Evolutionary conservation across 2,329 filamentous ascomycete species (phyloP).

Genomic region (Penicillium decumbens): DNA sequence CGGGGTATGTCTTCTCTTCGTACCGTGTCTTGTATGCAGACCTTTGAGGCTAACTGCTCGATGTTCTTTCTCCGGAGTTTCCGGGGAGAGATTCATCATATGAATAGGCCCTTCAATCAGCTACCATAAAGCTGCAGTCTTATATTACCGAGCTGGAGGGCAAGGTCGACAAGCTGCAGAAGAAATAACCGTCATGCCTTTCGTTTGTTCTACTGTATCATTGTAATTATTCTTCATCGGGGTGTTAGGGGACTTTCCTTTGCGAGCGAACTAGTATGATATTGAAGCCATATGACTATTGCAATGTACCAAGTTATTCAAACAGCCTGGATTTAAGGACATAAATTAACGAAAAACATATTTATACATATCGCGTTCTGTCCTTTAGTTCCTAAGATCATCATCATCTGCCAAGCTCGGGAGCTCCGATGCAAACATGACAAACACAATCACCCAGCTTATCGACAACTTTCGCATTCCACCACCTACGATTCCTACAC

Average conservation of each 20-base stretch:
- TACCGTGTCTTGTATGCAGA: no score
- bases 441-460: constrained; percentile 15
- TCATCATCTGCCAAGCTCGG: not conserved
- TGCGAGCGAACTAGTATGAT: not conserved
- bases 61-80: constrained; percentile 1
- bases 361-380: not conserved
- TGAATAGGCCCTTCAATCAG: constrained; percentile 72
- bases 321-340: not conserved
- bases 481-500: not conserved
- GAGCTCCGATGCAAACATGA: constrained; percentile 14
- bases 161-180: constrained; percentile 65
- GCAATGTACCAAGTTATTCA: not conserved
- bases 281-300: not conserved
- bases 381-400: not conserved
- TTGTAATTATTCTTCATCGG: constrained; percentile 11
- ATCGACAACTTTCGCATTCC: constrained; percentile 7
- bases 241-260: not conserved
- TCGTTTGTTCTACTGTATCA: not conserved
- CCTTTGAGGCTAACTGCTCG: not conserved
- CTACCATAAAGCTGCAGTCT: constrained; percentile 77
- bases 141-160: constrained; percentile 80
- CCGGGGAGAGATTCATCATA: constrained; percentile 1
- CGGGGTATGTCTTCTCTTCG: constrained; percentile 61
- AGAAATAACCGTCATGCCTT: constrained; percentile 49
- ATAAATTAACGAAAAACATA: not conserved